Percentiles rank a stretch among this genome's conserved stretches.
These are phyloP conservation scores for Picea engelmannii DNA, from an alignment of 83 land plant genomes.

Conservation along the genomic window DNA sequence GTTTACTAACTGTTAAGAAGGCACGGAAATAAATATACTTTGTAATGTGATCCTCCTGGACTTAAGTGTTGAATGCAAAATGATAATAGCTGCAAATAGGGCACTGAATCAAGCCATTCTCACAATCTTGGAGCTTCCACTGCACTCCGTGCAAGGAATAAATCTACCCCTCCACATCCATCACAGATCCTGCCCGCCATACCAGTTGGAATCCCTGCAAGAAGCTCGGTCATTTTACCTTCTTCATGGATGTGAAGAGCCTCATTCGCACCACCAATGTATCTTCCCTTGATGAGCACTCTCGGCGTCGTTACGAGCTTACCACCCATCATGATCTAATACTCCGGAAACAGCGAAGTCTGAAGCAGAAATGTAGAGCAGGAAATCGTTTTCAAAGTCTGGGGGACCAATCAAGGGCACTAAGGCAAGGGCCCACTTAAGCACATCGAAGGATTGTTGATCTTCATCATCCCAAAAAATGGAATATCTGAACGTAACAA, in stretches of 20 bases:
- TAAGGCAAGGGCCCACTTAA: no score
- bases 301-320: slow-evolving; percentile 64
- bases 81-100: slow-evolving; percentile 51
- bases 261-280: slow-evolving; percentile 43
- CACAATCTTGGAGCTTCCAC: slow-evolving; percentile 75
- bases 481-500: no score
- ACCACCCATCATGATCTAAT: slow-evolving; percentile 36
- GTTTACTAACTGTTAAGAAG: no score
- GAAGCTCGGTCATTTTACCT: slow-evolving; percentile 49
- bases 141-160: slow-evolving; percentile 72
- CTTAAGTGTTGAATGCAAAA: no score
- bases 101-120: slow-evolving; percentile 87
- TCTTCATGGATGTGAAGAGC: slow-evolving; percentile 69
- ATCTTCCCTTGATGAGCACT: slow-evolving; percentile 75
- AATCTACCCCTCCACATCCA: slow-evolving; percentile 79
- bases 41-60: no score
- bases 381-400: no score
- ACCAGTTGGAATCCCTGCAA: slow-evolving; percentile 44
- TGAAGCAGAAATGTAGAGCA: no score
- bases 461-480: no score
- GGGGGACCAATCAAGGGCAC: no score
- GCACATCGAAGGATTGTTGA: no score
- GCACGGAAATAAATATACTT: no score
- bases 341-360: no score
- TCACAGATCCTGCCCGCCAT: slow-evolving; percentile 28